phyloP scores from a whole-genome alignment of 2,329 filamentous ascomycete genomes.

The Verticillium longisporum region DNA sequence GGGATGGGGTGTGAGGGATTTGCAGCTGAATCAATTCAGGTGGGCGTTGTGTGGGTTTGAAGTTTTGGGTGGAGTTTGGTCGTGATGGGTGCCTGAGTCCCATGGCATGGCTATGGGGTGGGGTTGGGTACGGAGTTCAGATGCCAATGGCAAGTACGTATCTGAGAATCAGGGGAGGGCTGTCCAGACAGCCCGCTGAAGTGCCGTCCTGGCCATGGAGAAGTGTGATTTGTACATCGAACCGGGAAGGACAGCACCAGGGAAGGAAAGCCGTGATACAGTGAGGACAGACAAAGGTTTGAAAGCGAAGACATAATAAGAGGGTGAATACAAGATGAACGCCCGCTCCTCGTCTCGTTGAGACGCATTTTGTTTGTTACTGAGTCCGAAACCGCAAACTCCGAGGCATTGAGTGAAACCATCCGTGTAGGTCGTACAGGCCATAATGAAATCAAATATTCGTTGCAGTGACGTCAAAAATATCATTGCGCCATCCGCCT shows the following conservation, averaged over 20 bases:
- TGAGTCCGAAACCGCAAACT: not conserved
- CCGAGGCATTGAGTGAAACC: not conserved
- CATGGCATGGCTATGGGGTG: no score
- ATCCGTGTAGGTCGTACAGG: not conserved
- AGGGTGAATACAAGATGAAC: not conserved
- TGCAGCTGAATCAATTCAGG: not conserved
- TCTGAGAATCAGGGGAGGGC: no score
- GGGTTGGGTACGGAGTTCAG: no score
- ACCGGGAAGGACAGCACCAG: no score
- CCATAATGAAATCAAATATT: conserved; percentile 1
- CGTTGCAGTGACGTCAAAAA: conserved; percentile 56
- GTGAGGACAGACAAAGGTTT: no score
- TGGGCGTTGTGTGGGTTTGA: not conserved
- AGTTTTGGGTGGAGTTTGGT: not conserved
- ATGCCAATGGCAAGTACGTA: no score
- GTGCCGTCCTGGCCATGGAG: no score
- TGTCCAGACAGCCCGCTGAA: no score
- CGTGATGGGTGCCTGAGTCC: no score
- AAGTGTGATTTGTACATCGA: no score
- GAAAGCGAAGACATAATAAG: no score
- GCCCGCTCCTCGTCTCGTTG: not conserved
- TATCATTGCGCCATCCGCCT: conserved; percentile 75
- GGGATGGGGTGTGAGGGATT: not conserved
- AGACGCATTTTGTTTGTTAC: not conserved
- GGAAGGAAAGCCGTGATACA: no score